Percentiles rank a stretch among this genome's conserved stretches.
These are phyloP conservation scores for Pleurotus giganteus DNA, from an alignment of 768 basidiomycete genomes.

Conservation along the genomic window DNA sequence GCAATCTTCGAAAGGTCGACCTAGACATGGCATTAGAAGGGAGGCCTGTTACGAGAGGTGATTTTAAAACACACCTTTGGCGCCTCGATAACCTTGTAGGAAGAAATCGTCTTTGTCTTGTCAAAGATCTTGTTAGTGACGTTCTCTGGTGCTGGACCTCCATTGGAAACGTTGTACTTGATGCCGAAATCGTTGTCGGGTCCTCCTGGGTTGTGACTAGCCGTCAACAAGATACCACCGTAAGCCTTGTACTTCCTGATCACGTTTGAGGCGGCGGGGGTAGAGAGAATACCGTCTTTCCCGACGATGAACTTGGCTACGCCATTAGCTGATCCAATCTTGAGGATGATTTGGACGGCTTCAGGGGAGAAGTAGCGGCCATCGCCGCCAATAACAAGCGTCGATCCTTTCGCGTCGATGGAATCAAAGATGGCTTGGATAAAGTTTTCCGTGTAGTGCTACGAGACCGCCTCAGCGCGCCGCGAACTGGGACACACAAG, in stretches of 20 bases:
- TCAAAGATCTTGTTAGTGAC: conserved; percentile 96
- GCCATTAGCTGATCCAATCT: conserved; percentile 92
- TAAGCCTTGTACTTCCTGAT: conserved; percentile 96
- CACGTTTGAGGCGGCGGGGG: conserved; percentile 93
- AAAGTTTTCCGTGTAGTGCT: conserved; percentile 99
- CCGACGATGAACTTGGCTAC: conserved; percentile 92
- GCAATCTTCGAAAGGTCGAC: conserved; percentile 85
- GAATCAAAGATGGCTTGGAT: conserved; percentile 92
- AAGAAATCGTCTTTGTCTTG: conserved; percentile 81
- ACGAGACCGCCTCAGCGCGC: conserved; percentile 11
- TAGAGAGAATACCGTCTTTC: conserved; percentile 89
- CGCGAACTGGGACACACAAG: conserved; percentile 3
- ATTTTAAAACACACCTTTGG: conserved; percentile 53
- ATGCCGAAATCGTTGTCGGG: conserved; percentile 99
- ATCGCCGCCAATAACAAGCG: conserved; percentile 95
- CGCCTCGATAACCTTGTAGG: conserved; percentile 82
- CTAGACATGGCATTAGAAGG: conserved; percentile 8
- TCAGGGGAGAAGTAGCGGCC: conserved; percentile 90
- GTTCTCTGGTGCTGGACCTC: conserved; percentile 94
- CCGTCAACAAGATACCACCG: conserved; percentile 96
- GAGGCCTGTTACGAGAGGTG: background rate
- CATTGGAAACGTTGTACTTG: conserved; percentile 98
- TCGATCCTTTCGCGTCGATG: conserved; percentile 74
- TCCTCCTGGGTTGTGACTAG: conserved; percentile 97
- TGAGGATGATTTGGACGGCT: conserved; percentile 87